These are phyloP conservation scores for Stachybotrys chartarum DNA, from an alignment of 2,329 filamentous ascomycete genomes.

Conservation along the genomic window DNA sequence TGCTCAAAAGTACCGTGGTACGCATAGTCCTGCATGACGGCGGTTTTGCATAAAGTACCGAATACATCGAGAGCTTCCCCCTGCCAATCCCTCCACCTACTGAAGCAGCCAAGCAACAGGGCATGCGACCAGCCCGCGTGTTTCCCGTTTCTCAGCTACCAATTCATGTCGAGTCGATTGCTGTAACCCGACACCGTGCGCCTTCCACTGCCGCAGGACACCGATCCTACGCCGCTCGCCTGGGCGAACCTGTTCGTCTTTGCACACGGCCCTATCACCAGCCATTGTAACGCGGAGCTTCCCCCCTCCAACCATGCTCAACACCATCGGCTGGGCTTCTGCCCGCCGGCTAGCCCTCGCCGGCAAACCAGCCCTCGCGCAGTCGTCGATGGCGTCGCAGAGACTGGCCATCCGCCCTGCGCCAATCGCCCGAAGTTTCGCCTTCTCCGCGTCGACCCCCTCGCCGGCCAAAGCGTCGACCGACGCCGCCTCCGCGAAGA, in stretches of 20 bases:
- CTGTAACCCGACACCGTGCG: no score
- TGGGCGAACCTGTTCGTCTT: no score
- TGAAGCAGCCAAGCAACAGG: not conserved
- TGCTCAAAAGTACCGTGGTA: not conserved
- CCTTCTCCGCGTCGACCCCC: slow-evolving; percentile 17
- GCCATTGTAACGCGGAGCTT: no score
- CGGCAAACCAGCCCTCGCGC: slow-evolving; percentile 12
- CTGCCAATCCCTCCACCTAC: not conserved
- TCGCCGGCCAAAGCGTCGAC: slow-evolving; percentile 10
- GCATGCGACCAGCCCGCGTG: not conserved
- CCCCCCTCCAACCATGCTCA: slow-evolving; percentile 27
- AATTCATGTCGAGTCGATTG: no score
- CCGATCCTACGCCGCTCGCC: no score
- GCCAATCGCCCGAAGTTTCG: slow-evolving; percentile 21
- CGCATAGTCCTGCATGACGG: not conserved
- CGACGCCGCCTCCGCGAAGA: slow-evolving; percentile 13
- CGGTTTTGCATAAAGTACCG: not conserved
- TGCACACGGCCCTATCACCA: no score
- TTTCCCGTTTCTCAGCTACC: not conserved
- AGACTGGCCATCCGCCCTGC: slow-evolving; percentile 8
- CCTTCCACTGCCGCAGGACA: no score
- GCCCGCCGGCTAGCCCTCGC: slow-evolving; percentile 24
- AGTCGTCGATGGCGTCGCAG: slow-evolving; percentile 13
- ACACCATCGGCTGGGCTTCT: slow-evolving; percentile 30
- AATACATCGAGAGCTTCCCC: not conserved